Conservation (phyloP, 225 moss, liverwort and hornwort genomes). For the Antitrichia curtipendula region DNA sequence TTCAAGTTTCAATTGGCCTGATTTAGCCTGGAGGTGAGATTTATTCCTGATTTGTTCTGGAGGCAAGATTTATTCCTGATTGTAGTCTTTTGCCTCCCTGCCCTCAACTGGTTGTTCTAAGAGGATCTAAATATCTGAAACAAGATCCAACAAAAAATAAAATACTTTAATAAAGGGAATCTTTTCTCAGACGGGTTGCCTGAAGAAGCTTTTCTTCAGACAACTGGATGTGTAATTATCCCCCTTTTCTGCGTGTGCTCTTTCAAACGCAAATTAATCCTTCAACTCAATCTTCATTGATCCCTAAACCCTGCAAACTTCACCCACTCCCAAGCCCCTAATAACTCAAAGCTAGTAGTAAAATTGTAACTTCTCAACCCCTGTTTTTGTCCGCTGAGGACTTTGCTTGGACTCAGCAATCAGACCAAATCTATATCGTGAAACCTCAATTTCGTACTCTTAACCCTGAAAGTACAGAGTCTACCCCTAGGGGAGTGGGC, state of each 20-base stretch:
- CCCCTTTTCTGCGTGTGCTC: no score
- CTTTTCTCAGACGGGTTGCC: neutral
- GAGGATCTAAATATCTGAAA: neutral
- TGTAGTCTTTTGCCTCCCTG: neutral
- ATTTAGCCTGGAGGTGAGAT: neutral
- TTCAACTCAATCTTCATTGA: neutral
- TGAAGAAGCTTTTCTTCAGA: neutral
- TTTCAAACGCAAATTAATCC: neutral
- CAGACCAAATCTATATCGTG: neutral
- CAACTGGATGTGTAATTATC: neutral
- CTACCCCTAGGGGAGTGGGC: neutral
- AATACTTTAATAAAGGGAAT: neutral
- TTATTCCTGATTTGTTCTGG: neutral
- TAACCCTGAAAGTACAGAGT: neutral
- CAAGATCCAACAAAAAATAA: neutral
- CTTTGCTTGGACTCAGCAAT: neutral
- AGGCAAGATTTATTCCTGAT: neutral
- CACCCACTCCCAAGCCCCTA: neutral
- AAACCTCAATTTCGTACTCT: neutral
- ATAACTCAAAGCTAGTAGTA: neutral
- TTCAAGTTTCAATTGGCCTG: neutral
- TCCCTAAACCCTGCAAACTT: no score
- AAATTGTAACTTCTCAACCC: neutral
- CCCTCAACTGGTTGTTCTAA: neutral
- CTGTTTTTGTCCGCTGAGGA: neutral